Evolutionary conservation across 148 eudicot species (phyloP).

Genomic region (Cornus kousa): DNA sequence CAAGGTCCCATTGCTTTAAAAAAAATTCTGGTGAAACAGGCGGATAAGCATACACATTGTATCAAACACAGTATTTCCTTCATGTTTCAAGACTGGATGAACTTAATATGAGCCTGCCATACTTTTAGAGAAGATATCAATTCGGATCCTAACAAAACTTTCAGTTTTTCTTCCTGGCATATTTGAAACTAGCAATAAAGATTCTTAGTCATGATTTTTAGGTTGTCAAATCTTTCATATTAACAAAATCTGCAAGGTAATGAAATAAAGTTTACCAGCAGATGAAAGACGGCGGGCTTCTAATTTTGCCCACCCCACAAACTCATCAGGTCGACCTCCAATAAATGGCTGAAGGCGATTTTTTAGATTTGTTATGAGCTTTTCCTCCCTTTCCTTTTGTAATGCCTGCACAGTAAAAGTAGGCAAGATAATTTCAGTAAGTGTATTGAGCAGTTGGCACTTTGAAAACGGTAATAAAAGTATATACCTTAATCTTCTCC

Average conservation of each 20-base stretch:
- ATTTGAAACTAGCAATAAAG: background rate
- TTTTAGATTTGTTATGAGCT: slow-evolving; percentile 58
- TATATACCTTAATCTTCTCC: slow-evolving; percentile 74
- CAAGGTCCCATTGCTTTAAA: background rate
- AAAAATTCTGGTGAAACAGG: too few species aligned
- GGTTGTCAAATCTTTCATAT: background rate
- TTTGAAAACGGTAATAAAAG: background rate
- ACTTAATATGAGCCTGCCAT: too few species aligned
- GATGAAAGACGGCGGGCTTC: slow-evolving; percentile 78
- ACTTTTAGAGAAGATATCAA: background rate
- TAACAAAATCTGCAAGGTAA: background rate
- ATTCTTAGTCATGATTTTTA: background rate
- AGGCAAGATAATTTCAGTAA: background rate
- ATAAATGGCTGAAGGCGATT: slow-evolving; percentile 73
- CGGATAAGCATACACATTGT: background rate
- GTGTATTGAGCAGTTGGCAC: slow-evolving; percentile 1
- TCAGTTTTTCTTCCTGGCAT: background rate
- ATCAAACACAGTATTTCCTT: too few species aligned
- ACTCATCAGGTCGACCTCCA: slow-evolving; percentile 64
- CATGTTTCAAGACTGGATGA: too few species aligned
- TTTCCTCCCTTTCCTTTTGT: slow-evolving; percentile 80
- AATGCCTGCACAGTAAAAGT: slow-evolving; percentile 40
- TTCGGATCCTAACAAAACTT: too few species aligned
- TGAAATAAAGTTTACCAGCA: slow-evolving; percentile 53
- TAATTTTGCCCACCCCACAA: slow-evolving; percentile 68